Percentiles rank a stretch among this genome's conserved stretches.
phyloP scores from a whole-genome alignment of 1,284 basidiomycete genomes.

The Xanthoconium separans region DNA sequence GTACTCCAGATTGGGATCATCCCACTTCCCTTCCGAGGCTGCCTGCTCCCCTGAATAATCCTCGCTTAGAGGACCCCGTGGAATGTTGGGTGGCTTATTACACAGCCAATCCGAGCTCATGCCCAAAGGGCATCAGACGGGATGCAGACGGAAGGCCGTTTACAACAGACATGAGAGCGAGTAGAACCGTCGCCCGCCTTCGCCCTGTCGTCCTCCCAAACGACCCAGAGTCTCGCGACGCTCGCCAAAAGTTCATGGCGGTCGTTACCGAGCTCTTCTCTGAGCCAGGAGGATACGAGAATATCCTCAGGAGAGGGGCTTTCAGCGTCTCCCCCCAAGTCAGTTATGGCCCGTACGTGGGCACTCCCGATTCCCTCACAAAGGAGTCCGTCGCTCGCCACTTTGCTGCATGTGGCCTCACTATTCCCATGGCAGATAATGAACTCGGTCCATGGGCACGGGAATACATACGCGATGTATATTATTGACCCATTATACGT shows the following conservation, averaged over 20 bases:
- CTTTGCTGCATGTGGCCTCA: conserved; percentile 41
- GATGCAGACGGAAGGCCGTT: conserved; percentile 36
- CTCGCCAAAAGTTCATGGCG: conserved; percentile 38
- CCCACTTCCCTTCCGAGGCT: conserved; percentile 27
- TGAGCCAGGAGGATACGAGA: conserved; percentile 34
- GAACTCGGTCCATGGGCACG: conserved; percentile 44
- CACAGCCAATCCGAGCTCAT: conserved; percentile 39
- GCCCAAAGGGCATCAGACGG: conserved; percentile 45
- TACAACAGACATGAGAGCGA: conserved; percentile 42
- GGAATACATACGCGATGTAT: conserved; percentile 33
- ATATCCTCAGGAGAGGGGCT: conserved; percentile 34
- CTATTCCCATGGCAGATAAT: conserved; percentile 32
- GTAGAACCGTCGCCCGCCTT: conserved; percentile 42
- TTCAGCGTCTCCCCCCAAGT: conserved; percentile 37
- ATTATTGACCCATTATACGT: conserved; percentile 19
- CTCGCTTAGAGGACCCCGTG: conserved; percentile 43
- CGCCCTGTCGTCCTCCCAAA: conserved; percentile 35
- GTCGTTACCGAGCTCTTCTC: conserved; percentile 40
- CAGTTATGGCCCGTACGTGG: conserved; percentile 26
- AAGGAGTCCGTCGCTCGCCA: conserved; percentile 36
- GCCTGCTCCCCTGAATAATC: conserved; percentile 37
- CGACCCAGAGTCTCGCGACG: conserved; percentile 31
- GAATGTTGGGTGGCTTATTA: conserved; percentile 46
- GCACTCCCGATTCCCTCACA: conserved; percentile 25
- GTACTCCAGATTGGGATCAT: conserved; percentile 37